These are phyloP conservation scores for Suillus clintonianus DNA, from an alignment of 768 basidiomycete species.

Conservation along the genomic window DNA sequence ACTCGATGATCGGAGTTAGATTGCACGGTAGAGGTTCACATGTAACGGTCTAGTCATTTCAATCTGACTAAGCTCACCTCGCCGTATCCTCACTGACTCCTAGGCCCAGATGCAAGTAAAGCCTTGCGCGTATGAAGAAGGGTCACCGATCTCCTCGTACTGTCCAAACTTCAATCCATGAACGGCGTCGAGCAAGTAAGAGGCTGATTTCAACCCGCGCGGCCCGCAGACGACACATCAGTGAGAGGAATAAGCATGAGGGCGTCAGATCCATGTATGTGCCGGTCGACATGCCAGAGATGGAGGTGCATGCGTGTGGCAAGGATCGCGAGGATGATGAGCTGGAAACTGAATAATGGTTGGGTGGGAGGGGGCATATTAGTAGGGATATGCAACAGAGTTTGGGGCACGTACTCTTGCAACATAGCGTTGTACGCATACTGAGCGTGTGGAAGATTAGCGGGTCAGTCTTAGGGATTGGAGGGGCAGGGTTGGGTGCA, in stretches of 20 bases:
- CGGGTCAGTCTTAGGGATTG: neutral
- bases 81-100: neutral
- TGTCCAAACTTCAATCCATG: neutral
- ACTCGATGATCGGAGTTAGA: neutral
- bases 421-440: neutral
- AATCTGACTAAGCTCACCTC: no score
- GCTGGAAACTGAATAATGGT: neutral
- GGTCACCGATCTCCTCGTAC: neutral
- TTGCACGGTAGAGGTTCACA: neutral
- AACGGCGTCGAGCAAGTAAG: neutral
- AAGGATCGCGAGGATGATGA: slow-evolving; percentile 5
- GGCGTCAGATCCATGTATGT: neutral
- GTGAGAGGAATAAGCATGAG: neutral
- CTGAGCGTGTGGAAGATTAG: neutral
- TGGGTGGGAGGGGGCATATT: neutral
- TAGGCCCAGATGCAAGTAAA: neutral
- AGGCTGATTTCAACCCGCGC: neutral
- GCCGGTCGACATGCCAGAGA: slow-evolving; percentile 3
- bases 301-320: slow-evolving; percentile 8
- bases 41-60: no score
- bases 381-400: neutral
- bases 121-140: neutral
- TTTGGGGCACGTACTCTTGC: neutral
- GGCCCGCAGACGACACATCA: neutral
- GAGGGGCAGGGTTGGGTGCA: neutral